Conservation (phyloP, 2,329 filamentous ascomycete species). For the Aspergillus persii region DNA sequence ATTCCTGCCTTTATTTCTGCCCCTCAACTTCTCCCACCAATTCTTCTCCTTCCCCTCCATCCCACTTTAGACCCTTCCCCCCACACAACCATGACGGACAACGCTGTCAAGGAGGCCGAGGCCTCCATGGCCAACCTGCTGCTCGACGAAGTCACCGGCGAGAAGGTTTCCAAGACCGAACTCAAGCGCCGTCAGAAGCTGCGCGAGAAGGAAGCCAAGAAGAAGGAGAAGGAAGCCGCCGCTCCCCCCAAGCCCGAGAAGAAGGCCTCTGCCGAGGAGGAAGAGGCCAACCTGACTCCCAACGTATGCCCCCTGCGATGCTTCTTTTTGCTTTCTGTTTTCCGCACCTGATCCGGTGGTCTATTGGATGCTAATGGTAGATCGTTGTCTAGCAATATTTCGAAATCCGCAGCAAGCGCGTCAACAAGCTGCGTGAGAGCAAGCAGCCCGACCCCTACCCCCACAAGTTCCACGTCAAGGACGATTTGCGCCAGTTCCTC, state of each 20-base stretch:
- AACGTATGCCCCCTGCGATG: slow-evolving; percentile 54
- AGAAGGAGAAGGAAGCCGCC: slow-evolving; percentile 77
- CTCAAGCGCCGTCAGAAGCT: slow-evolving; percentile 96
- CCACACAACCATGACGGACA: slow-evolving; percentile 39
- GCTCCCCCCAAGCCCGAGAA: slow-evolving; percentile 61
- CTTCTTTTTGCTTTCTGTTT: neutral
- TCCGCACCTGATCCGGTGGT: no score
- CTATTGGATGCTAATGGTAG: slow-evolving; percentile 9
- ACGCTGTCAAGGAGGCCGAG: slow-evolving; percentile 45
- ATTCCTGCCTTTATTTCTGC: slow-evolving; percentile 22
- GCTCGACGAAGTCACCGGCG: slow-evolving; percentile 90
- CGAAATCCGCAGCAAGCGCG: slow-evolving; percentile 83
- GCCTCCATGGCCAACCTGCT: slow-evolving; percentile 67
- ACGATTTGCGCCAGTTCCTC: slow-evolving; percentile 76
- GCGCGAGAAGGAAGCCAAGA: slow-evolving; percentile 81
- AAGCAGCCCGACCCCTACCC: slow-evolving; percentile 83
- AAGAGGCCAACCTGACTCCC: slow-evolving; percentile 70
- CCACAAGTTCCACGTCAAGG: slow-evolving; percentile 87
- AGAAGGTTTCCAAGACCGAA: slow-evolving; percentile 78
- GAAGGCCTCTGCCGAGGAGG: slow-evolving; percentile 59
- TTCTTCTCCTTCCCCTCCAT: slow-evolving; percentile 6
- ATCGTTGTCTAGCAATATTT: slow-evolving; percentile 73
- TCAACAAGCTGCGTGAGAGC: slow-evolving; percentile 72
- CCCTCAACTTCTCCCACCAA: slow-evolving; percentile 18
- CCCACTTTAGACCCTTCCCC: slow-evolving; percentile 6